A percentile compares a stretch with the other conserved stretches of the same genome.
Evolutionary conservation across 164 flowering plant species (phyloP).

Genomic region (Buxus sempervirens): DNA sequence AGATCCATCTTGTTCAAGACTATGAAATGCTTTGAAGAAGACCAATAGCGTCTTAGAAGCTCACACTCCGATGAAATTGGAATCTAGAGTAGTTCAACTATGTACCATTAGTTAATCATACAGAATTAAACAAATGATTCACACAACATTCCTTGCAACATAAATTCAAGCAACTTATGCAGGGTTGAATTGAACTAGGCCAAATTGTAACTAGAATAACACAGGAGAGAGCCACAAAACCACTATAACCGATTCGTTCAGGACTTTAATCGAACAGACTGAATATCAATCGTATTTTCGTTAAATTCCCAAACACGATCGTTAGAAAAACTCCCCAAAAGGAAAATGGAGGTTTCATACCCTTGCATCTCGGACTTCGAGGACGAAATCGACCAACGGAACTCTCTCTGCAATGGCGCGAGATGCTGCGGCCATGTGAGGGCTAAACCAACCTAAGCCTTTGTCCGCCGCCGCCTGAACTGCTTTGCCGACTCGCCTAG

Average conservation of each 20-base stretch:
- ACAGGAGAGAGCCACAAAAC: neutral
- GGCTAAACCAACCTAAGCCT: slow-evolving; percentile 50
- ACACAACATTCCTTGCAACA: neutral
- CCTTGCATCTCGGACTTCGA: slow-evolving; percentile 87
- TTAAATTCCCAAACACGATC: no score
- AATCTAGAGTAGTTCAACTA: slow-evolving; percentile 33
- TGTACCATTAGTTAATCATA: neutral
- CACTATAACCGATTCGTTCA: neutral
- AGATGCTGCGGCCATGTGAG: slow-evolving; percentile 83
- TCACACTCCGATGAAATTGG: slow-evolving; percentile 66
- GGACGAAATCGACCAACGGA: slow-evolving; percentile 58
- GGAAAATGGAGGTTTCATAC: slow-evolving; percentile 26
- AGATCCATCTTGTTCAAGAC: slow-evolving; percentile 81
- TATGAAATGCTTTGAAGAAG: slow-evolving; percentile 43
- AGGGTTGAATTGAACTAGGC: no score
- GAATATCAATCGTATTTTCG: neutral
- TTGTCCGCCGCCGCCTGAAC: slow-evolving; percentile 28
- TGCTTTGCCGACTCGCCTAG: slow-evolving; percentile 32
- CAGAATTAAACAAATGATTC: neutral
- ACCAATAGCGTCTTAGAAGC: slow-evolving; percentile 24
- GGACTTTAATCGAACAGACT: slow-evolving; percentile 41
- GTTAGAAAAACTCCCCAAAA: neutral
- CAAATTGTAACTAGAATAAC: no score
- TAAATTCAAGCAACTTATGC: neutral
- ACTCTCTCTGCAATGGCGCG: slow-evolving; percentile 66